These are phyloP conservation scores for Jamesozyma jinghongensis DNA, from an alignment of 805 yeast species.

Conservation along the genomic window DNA sequence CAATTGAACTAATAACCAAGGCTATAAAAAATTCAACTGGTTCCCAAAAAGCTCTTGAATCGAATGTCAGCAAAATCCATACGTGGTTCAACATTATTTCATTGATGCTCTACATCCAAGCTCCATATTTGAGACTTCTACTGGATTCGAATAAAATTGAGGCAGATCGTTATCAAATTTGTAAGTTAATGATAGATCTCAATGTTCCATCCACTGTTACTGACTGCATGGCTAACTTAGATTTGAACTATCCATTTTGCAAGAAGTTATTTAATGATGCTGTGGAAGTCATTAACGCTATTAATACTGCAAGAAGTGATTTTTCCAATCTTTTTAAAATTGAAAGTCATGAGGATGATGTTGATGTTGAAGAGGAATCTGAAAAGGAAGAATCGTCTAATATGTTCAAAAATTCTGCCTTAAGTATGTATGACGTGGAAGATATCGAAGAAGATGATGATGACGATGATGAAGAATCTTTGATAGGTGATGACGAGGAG, in stretches of 20 bases:
- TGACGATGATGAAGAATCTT: constrained; percentile 44
- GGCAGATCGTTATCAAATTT: constrained; percentile 54
- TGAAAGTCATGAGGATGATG: constrained; percentile 50
- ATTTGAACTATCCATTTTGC: constrained; percentile 63
- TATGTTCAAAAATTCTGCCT: constrained; percentile 75
- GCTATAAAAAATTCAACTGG: constrained; percentile 45
- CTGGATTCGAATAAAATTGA: constrained; percentile 41
- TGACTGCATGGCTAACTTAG: constrained; percentile 52
- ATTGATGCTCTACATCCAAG: constrained; percentile 23
- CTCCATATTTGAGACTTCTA: constrained; percentile 32
- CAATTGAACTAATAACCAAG: constrained; percentile 58
- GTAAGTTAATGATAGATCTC: constrained; percentile 60
- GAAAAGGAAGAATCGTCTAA: constrained; percentile 72
- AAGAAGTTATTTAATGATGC: constrained; percentile 49
- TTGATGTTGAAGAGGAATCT: constrained; percentile 48
- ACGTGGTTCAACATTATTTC: constrained; percentile 26
- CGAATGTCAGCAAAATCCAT: constrained; percentile 23
- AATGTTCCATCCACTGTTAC: constrained; percentile 52
- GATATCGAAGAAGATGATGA: constrained; percentile 60
- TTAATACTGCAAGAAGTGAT: constrained; percentile 49
- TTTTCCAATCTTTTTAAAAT: constrained; percentile 51
- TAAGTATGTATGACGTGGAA: constrained; percentile 87
- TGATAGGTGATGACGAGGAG: constrained; percentile 38
- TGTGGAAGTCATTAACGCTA: constrained; percentile 47
- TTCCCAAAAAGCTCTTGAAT: constrained; percentile 18